Percentiles rank a stretch among this genome's conserved stretches.
Evolutionary conservation across 305 asterid genomes (phyloP).

Genomic region (Euphrasia arctica): DNA sequence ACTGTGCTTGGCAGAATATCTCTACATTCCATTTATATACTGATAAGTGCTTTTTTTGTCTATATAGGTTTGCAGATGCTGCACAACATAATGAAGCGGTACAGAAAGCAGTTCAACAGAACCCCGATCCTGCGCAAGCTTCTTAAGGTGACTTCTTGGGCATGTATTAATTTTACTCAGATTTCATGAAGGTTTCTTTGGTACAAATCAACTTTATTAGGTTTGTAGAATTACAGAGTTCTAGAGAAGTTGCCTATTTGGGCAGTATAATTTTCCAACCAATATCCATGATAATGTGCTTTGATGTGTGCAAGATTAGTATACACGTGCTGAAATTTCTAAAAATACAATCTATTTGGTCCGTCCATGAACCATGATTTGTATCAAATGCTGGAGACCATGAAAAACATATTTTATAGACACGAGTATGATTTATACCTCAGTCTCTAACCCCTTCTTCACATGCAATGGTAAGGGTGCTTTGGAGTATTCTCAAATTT

Average conservation of each 20-base stretch:
- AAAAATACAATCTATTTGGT: background rate
- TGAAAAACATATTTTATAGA: background rate
- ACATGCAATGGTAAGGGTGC: background rate
- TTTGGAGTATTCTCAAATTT: background rate
- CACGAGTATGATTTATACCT: background rate
- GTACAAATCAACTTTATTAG: background rate
- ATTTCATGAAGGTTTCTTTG: background rate
- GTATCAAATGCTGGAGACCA: background rate
- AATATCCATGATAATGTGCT: background rate
- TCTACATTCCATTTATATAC: conserved; percentile 21
- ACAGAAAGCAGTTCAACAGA: conserved; percentile 67
- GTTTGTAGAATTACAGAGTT: background rate
- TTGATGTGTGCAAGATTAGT: background rate
- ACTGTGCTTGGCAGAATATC: conserved; percentile 21
- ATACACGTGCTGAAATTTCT: conserved; percentile 1
- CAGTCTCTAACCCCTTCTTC: background rate
- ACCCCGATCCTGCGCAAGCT: conserved; percentile 92
- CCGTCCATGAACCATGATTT: conserved; percentile 10
- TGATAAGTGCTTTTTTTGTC: conserved; percentile 28
- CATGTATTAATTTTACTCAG: conserved; percentile 17
- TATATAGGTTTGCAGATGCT: conserved; percentile 85
- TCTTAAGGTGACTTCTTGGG: conserved; percentile 59
- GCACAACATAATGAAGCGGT: conserved; percentile 86
- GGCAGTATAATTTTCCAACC: background rate
- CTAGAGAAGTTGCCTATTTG: conserved; percentile 19